A percentile compares a stretch with the other conserved stretches of the same genome.
These are phyloP conservation scores for Lentithecium fluviatile DNA, from an alignment of 495 filamentous ascomycete species.

Conservation along the genomic window DNA sequence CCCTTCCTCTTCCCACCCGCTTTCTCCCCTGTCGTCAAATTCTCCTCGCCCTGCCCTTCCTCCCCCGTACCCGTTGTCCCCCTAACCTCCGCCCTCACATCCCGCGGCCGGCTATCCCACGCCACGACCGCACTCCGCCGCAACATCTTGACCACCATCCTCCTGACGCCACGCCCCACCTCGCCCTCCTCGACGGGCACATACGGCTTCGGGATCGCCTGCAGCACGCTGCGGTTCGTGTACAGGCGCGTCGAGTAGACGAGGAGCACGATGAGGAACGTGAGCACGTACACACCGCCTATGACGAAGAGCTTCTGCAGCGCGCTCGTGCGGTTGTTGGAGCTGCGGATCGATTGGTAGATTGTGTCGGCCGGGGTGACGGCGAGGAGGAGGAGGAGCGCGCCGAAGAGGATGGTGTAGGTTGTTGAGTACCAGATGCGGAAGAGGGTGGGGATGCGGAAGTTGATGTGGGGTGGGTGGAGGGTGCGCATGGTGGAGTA, in stretches of 20 bases:
- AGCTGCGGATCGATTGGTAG: constrained; percentile 61
- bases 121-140: constrained; percentile 77
- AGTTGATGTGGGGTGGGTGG: too few relatives aligned
- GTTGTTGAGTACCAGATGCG: constrained; percentile 78
- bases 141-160: constrained; percentile 69
- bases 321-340: constrained; percentile 47
- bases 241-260: constrained; percentile 89
- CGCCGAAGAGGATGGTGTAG: constrained; percentile 73
- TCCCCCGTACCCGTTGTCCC: neutral
- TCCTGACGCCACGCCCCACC: constrained; percentile 66
- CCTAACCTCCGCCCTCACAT: constrained; percentile 40
- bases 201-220: constrained; percentile 79
- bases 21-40: constrained; percentile 3
- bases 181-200: constrained; percentile 80
- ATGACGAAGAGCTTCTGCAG: constrained; percentile 84
- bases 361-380: constrained; percentile 82
- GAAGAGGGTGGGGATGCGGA: constrained; percentile 58
- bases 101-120: constrained; percentile 70
- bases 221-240: constrained; percentile 73
- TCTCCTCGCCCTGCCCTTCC: neutral
- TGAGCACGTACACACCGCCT: constrained; percentile 72
- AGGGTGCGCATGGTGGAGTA: constrained; percentile 24
- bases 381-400: constrained; percentile 70
- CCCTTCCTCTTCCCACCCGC: constrained; percentile 19
- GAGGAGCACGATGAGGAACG: constrained; percentile 66